These are phyloP conservation scores for Ballota nigra DNA, from an alignment of 257 asterid genomes.

Conservation along the genomic window DNA sequence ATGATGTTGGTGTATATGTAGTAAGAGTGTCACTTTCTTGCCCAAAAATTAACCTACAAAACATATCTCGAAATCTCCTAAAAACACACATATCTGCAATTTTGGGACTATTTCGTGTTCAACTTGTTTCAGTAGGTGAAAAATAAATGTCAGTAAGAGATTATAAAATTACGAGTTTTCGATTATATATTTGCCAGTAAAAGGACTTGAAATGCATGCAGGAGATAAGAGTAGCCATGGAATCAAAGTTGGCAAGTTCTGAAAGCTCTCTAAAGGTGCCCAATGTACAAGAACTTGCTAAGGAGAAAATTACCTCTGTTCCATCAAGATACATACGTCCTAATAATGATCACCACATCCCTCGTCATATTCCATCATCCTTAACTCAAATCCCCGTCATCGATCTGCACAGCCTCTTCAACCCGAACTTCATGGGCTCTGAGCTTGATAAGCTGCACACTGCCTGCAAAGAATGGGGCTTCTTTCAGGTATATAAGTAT, in stretches of 20 bases:
- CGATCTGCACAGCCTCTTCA: conserved; percentile 32
- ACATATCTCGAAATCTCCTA: too few relatives aligned
- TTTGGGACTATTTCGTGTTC: too few relatives aligned
- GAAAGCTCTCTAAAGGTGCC: neutral
- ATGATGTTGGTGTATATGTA: too few relatives aligned
- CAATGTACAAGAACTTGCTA: neutral
- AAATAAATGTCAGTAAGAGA: too few relatives aligned
- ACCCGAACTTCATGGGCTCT: conserved; percentile 3
- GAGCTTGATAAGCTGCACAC: conserved; percentile 49
- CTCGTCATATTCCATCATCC: conserved; percentile 19
- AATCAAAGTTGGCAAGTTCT: neutral
- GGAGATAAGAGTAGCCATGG: neutral
- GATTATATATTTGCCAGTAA: neutral
- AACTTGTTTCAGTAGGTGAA: too few relatives aligned
- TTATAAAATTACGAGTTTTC: too few relatives aligned
- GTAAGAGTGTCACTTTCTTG: too few relatives aligned
- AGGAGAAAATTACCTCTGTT: conserved; percentile 7
- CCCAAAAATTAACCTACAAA: too few relatives aligned
- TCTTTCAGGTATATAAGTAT: conserved; percentile 55
- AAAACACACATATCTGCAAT: too few relatives aligned
- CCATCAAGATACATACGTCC: conserved; percentile 49
- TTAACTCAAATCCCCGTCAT: conserved; percentile 37
- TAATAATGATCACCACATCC: conserved; percentile 10
- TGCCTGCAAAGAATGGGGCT: conserved; percentile 59
- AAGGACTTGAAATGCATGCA: too few relatives aligned